phyloP scores from a whole-genome alignment of 176 grass and related monocot species.

The Bonia amplexicaulis region DNA sequence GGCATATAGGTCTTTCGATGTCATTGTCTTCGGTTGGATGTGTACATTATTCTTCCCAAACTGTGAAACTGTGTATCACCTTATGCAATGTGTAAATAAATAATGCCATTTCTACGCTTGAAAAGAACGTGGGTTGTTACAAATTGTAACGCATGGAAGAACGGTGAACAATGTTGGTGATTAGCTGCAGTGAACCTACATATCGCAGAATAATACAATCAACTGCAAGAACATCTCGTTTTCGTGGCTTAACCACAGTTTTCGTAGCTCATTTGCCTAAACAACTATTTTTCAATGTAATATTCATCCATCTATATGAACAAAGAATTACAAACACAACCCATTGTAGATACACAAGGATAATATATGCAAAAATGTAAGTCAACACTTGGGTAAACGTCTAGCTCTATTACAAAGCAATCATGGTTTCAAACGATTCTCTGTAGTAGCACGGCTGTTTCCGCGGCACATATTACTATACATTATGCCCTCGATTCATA shows the following conservation, averaged over 20 bases:
- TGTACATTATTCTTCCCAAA: slow-evolving; percentile 42
- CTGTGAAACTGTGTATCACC: slow-evolving; percentile 14
- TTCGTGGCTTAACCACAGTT: not conserved
- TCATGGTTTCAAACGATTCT: not conserved
- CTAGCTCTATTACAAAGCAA: not conserved
- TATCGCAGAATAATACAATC: not conserved
- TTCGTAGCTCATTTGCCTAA: not conserved
- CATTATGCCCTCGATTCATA: not conserved
- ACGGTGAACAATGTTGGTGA: not conserved
- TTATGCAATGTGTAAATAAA: slow-evolving; percentile 30
- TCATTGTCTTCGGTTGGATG: not conserved
- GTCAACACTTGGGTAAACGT: too few relatives aligned
- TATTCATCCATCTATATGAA: not conserved
- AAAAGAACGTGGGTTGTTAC: slow-evolving; percentile 14
- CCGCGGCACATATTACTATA: not conserved
- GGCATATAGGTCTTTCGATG: slow-evolving; percentile 20
- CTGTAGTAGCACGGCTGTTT: not conserved
- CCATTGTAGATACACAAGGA: not conserved
- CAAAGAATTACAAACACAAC: not conserved
- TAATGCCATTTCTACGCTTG: slow-evolving; percentile 10
- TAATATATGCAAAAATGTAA: not conserved
- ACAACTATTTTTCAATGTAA: not conserved
- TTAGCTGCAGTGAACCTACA: not conserved
- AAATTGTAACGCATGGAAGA: slow-evolving; percentile 3
- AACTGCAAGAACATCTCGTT: not conserved